Conservation (phyloP, 306 rosid species). For the Macrotyloma uniflorum region DNA sequence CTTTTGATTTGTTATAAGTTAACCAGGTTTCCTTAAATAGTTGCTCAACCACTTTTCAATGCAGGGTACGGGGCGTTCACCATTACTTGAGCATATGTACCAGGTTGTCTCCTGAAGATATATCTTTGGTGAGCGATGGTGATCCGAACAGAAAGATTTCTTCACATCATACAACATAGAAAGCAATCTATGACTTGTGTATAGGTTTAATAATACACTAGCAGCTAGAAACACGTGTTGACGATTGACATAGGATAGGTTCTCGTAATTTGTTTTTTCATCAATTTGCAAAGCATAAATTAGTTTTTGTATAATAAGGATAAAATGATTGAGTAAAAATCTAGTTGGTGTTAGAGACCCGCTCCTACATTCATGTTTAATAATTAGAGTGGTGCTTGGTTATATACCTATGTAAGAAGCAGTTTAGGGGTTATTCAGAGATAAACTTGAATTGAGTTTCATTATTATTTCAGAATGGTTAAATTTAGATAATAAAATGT, state of each 20-base stretch:
- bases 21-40: slow-evolving; percentile 1
- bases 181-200: slow-evolving; percentile 40
- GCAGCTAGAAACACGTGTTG: slow-evolving; percentile 7
- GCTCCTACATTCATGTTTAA: too few relatives aligned
- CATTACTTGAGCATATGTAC: slow-evolving; percentile 80
- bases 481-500: too few relatives aligned
- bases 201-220: slow-evolving; percentile 33
- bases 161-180: slow-evolving; percentile 35
- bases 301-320: neutral
- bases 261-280: too few relatives aligned
- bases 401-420: too few relatives aligned
- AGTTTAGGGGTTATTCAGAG: too few relatives aligned
- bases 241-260: slow-evolving; percentile 17
- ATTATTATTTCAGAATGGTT: too few relatives aligned
- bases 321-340: too few relatives aligned
- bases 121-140: slow-evolving; percentile 57
- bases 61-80: slow-evolving; percentile 67
- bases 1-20: slow-evolving; percentile 12
- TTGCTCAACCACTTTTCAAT: slow-evolving; percentile 43
- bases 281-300: slow-evolving; percentile 40
- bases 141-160: slow-evolving; percentile 41
- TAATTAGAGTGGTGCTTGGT: too few relatives aligned
- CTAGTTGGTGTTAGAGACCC: too few relatives aligned
- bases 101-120: slow-evolving; percentile 62
- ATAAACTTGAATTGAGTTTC: too few relatives aligned